Percentiles rank a stretch among this genome's conserved stretches.
These are phyloP conservation scores for Suhomyces yuchorum DNA, from an alignment of 1,139 yeast genomes.

Conservation along the genomic window DNA sequence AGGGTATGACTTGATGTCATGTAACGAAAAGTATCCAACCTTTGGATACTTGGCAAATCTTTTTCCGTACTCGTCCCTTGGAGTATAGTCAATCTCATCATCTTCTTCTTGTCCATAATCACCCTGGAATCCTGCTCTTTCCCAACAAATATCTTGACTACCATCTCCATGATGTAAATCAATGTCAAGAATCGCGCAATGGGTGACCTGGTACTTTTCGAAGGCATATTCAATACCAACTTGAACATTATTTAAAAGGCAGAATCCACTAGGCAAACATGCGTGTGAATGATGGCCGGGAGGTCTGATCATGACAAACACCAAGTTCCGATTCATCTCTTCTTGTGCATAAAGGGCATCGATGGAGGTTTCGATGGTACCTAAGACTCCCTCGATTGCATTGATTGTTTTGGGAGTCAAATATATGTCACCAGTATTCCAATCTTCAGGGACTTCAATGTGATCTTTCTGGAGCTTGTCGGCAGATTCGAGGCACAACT, in stretches of 20 bases:
- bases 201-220: constrained; percentile 64
- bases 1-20: constrained; percentile 85
- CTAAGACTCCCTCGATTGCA: constrained; percentile 79
- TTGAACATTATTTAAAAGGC: constrained; percentile 80
- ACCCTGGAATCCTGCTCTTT: constrained; percentile 63
- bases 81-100: constrained; percentile 39
- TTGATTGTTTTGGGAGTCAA: constrained; percentile 65
- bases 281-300: constrained; percentile 95
- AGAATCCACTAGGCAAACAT: constrained; percentile 83
- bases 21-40: constrained; percentile 82
- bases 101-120: constrained; percentile 51
- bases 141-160: constrained; percentile 86
- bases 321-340: constrained; percentile 48
- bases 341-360: constrained; percentile 38
- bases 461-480: constrained; percentile 55
- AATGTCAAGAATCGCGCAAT: constrained; percentile 80
- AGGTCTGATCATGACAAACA: constrained; percentile 74
- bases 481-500: constrained; percentile 61
- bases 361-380: constrained; percentile 74
- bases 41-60: constrained; percentile 57
- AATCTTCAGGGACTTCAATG: constrained; percentile 75
- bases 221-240: constrained; percentile 81
- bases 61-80: constrained; percentile 57
- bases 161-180: constrained; percentile 96
- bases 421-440: constrained; percentile 87